Percentiles rank a stretch among this genome's conserved stretches.
Evolutionary conservation across 768 basidiomycete species (phyloP).

Genomic region (Hygrocybe coccinea): DNA sequence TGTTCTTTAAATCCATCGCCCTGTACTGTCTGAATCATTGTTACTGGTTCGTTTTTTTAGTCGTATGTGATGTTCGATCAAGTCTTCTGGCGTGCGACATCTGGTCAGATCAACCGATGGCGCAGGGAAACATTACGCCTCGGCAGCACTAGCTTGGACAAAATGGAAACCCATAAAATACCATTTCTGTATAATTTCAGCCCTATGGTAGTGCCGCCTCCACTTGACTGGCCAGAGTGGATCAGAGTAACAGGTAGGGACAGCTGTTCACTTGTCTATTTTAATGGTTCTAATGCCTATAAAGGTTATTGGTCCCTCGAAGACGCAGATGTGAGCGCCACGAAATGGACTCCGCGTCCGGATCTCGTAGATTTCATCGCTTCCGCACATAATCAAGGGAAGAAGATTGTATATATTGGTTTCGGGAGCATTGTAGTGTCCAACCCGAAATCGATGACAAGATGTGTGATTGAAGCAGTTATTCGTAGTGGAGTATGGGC

Average conservation of each 20-base stretch:
- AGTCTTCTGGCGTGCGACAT: conserved; percentile 93
- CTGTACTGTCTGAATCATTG: conserved; percentile 6
- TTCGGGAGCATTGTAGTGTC: conserved; percentile 97
- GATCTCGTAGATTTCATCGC: conserved; percentile 82
- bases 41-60: conserved; percentile 43
- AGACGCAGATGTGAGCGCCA: conserved; percentile 81
- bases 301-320: conserved; percentile 96
- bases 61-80: conserved; percentile 97
- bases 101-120: conserved; percentile 95
- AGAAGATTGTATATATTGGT: conserved; percentile 95
- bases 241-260: conserved; percentile 79
- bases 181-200: conserved; percentile 99
- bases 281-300: neutral
- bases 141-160: conserved; percentile 81
- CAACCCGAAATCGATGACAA: conserved; percentile 89
- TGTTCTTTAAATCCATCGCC: conserved; percentile 13
- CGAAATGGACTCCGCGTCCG: conserved; percentile 84
- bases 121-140: conserved; percentile 71
- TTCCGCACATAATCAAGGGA: conserved; percentile 62
- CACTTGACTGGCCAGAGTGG: conserved; percentile 99
- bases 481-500: conserved; percentile 81
- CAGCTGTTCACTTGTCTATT: neutral
- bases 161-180: conserved; percentile 95
- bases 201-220: conserved; percentile 83
- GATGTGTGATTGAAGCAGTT: conserved; percentile 85